Conservation (phyloP, 2,329 filamentous ascomycete species). For the Talaromyces marneffei region DNA sequence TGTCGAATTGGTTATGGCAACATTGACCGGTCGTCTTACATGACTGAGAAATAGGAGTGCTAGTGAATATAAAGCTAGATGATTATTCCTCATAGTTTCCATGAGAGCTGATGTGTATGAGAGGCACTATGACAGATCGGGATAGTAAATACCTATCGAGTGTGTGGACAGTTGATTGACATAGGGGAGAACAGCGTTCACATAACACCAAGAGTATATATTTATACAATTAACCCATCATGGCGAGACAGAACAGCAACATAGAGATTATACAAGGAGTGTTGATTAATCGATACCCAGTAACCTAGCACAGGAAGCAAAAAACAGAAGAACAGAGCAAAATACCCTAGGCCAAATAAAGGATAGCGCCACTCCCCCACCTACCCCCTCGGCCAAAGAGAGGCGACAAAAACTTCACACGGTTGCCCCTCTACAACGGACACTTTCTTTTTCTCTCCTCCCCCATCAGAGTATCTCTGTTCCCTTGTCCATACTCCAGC, state of each 20-base stretch:
- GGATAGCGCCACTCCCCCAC: constrained; percentile 9
- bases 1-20: too few relatives aligned
- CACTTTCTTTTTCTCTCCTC: constrained; percentile 18
- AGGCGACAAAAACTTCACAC: constrained; percentile 27
- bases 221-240: neutral
- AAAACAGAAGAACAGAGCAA: neutral
- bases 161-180: too few relatives aligned
- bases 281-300: too few relatives aligned
- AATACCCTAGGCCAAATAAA: neutral
- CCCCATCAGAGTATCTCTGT: neutral
- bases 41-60: neutral
- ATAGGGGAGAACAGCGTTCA: neutral
- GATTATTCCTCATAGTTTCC: neutral
- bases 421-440: constrained; percentile 14
- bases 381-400: constrained; percentile 4
- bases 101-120: neutral
- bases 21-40: neutral
- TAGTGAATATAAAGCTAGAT: neutral
- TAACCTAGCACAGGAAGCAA: neutral
- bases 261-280: too few relatives aligned
- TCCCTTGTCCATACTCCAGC: constrained; percentile 14
- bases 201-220: neutral
- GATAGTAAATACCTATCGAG: too few relatives aligned
- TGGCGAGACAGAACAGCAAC: neutral
- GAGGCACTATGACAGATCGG: neutral